These are phyloP conservation scores for Naganishia kalamii DNA, from an alignment of 768 basidiomycete genomes.

Conservation along the genomic window DNA sequence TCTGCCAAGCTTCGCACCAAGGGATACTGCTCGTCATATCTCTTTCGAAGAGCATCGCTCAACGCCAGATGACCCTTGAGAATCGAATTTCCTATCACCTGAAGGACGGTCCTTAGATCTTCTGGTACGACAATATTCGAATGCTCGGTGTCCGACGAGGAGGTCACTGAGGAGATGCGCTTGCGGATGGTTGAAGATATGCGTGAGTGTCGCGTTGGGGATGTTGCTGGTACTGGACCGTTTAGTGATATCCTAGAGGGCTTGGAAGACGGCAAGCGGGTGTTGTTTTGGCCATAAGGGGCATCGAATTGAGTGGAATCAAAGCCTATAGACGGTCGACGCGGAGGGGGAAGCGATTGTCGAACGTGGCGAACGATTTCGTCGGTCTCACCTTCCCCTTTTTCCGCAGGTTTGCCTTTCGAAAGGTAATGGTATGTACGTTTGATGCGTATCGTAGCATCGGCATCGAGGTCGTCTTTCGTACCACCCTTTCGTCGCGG, in stretches of 20 bases:
- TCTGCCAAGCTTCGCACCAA: conserved; percentile 87
- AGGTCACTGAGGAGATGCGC: not conserved
- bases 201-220: not conserved
- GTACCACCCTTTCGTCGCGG: not conserved
- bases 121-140: conserved; percentile 57
- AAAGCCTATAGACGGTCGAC: not conserved
- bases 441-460: conserved; percentile 8
- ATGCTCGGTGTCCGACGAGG: not conserved
- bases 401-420: not conserved
- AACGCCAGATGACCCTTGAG: conserved; percentile 82
- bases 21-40: conserved; percentile 93
- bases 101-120: conserved; percentile 74
- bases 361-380: not conserved
- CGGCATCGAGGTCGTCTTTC: not conserved
- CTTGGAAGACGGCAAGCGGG: not conserved
- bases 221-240: not conserved
- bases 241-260: not conserved
- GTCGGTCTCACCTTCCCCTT: too few relatives aligned
- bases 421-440: conserved; percentile 14
- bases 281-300: not conserved
- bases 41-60: conserved; percentile 73
- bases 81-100: conserved; percentile 78
- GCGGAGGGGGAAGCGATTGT: not conserved
- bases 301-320: not conserved
- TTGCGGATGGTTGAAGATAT: conserved; percentile 1